A percentile compares a stretch with the other conserved stretches of the same genome.
Conservation (phyloP, 768 basidiomycete species). For the Mycena filopes region DNA sequence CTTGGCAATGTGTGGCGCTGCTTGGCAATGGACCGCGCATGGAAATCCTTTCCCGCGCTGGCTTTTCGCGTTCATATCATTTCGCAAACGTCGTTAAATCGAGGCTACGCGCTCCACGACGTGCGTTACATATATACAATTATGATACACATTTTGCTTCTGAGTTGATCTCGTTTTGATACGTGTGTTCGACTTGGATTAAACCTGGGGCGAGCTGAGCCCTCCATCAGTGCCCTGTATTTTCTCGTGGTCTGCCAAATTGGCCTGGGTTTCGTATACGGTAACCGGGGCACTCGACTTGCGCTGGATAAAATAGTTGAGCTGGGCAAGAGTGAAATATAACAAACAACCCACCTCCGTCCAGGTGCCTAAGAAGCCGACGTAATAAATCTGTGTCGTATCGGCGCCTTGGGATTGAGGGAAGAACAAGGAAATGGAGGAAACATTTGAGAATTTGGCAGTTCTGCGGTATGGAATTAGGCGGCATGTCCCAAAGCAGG, state of each 20-base stretch:
- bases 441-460: conserved; percentile 86
- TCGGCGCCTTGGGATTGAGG: conserved; percentile 85
- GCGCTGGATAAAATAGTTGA: conserved; percentile 56
- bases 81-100: no score
- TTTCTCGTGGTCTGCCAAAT: conserved; percentile 88
- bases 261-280: conserved; percentile 90
- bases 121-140: neutral
- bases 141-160: conserved; percentile 4
- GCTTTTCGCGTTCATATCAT: no score
- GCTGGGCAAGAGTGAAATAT: neutral
- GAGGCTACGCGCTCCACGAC: neutral
- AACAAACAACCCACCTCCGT: conserved; percentile 61
- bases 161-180: neutral
- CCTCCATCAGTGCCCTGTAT: conserved; percentile 81
- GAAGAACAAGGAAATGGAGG: conserved; percentile 85
- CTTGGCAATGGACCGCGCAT: no score
- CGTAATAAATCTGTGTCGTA: conserved; percentile 79
- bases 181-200: conserved; percentile 6
- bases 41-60: no score
- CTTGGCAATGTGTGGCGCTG: no score
- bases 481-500: neutral
- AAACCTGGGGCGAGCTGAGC: conserved; percentile 57
- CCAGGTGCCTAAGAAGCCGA: conserved; percentile 89
- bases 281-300: conserved; percentile 84
- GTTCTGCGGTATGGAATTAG: conserved; percentile 57